Base-by-base conservation (phyloP, 2,329 filamentous ascomycete genomes). In the Hypoxylon sp. region DNA sequence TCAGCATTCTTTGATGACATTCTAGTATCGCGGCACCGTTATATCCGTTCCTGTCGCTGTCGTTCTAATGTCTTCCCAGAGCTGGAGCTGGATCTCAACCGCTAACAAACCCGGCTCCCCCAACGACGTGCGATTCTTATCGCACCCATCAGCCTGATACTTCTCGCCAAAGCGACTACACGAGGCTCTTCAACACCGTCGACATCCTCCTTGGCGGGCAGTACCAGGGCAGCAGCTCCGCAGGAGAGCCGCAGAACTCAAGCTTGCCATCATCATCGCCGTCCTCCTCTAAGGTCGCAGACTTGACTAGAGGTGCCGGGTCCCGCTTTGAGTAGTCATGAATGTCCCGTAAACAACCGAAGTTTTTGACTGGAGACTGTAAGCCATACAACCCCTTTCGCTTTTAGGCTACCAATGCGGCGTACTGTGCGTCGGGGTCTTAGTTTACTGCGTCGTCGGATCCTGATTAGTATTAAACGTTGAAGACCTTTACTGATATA, bases 41-140 rank as follows among this genome's bases (percentile, higher is more conserved):
- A 8, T 11, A 21, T 15, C 27, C n/a, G 38, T 41, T 13, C 2
- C 17, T 37, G 27, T n/a, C 3, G 29, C 9, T 29, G 15, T 18
- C 17, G 11, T 20, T 48, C 48, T 52, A 11, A 57, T 27, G 15
- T 38, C 26, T 23, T 13, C 17, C 11, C 15, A 57, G 48, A 13
- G n/a, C 24, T 20, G 18, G n/a, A 11, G 38, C 54, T 17, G 13
- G 21, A 20, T 13, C 41, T 9, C 40, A 20, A 23, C 15, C n/a
- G 1, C 41, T 41, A 11, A 17, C 21, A 8, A 20, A 27, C 15
- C 18, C 35, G 3, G 18, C 7, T 13, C 18, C 20, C 11, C 47
- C 21, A 42, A 13, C 3, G 9, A n/a, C 26, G 1, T 10, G 33
- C 1, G 11, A 46, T n/a, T 9, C 9, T 21, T 7, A 17, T 8